Evolutionary conservation across 2,329 filamentous ascomycete species (phyloP), one percentile per base, ranked within the genome.

Genomic region (Capronia epimyces): DNA sequence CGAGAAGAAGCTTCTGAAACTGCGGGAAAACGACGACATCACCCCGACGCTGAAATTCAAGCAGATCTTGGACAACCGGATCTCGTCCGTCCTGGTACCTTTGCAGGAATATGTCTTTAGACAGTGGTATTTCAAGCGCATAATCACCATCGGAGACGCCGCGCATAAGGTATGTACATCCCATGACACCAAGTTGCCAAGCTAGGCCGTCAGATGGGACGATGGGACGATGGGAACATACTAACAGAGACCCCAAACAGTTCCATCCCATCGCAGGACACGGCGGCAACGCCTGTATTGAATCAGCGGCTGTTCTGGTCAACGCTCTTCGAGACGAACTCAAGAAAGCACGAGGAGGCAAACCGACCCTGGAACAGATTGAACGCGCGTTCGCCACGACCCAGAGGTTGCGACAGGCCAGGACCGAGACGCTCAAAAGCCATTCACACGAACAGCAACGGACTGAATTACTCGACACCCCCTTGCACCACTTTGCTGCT

Each of bases 201-300:
- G 21, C 31, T 20, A 21, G 10, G n/a, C n/a, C n/a, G n/a, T n/a
- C n/a, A n/a, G n/a, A n/a, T n/a, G n/a, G n/a, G n/a, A n/a, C n/a
- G n/a, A n/a, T n/a, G n/a, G n/a, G n/a, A n/a, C n/a, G n/a, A n/a
- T n/a, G n/a, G n/a, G n/a, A n/a, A n/a, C n/a, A n/a, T n/a, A n/a
- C n/a, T n/a, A n/a, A n/a, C n/a, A n/a, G n/a, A n/a, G n/a, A n/a
- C n/a, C n/a, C n/a, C n/a, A n/a, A n/a, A n/a, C 62, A 64, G 55
- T 60, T 63, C 64, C 65, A 64, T 9, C 62, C 63, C 1, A 68
- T 67, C 36, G 43, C 61, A 16, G 70, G 69, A 5, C 68, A 70
- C 58, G 69, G 70, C 1, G 70, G 67, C n/a, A 72, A 72, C 52
- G 62, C 60, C n/a, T 67, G 67, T 1, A 69, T 72, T 12, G 69